Percentiles rank a stretch among this genome's conserved stretches.
Evolutionary conservation across 176 grass and related monocot genomes (phyloP).

Genomic region (Panicum miliaceum): DNA sequence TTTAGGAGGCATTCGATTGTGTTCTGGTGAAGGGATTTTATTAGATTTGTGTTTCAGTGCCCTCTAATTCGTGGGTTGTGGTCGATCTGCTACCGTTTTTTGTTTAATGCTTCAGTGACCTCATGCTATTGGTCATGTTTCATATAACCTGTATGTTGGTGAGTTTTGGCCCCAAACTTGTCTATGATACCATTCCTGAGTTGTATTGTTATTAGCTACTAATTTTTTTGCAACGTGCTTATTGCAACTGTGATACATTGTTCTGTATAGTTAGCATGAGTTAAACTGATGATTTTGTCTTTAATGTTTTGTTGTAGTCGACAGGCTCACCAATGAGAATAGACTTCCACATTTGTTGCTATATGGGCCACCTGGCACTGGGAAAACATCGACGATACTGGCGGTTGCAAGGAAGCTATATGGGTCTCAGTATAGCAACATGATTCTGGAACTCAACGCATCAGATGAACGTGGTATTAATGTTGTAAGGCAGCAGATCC

Average conservation of each 20-base stretch:
- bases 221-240: background rate
- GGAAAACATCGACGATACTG: conserved; percentile 92
- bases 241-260: background rate
- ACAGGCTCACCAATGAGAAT: conserved; percentile 91
- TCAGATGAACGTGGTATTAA: conserved; percentile 92
- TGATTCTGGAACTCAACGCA: conserved; percentile 97
- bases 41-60: background rate
- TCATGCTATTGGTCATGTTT: background rate
- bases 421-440: conserved; percentile 86
- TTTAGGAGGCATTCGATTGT: background rate
- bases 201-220: conserved; percentile 2
- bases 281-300: background rate
- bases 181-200: background rate
- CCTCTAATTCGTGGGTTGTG: background rate
- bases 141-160: background rate
- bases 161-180: background rate
- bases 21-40: background rate
- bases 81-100: background rate
- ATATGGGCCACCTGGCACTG: conserved; percentile 85
- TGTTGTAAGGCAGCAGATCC: conserved; percentile 96
- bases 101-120: background rate
- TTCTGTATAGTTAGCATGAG: background rate
- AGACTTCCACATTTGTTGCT: conserved; percentile 88
- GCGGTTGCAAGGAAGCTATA: conserved; percentile 95
- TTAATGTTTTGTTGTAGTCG: conserved; percentile 50